Evolutionary conservation across 768 basidiomycete genomes (phyloP).

Genomic region (Auriscalpium microsporum): DNA sequence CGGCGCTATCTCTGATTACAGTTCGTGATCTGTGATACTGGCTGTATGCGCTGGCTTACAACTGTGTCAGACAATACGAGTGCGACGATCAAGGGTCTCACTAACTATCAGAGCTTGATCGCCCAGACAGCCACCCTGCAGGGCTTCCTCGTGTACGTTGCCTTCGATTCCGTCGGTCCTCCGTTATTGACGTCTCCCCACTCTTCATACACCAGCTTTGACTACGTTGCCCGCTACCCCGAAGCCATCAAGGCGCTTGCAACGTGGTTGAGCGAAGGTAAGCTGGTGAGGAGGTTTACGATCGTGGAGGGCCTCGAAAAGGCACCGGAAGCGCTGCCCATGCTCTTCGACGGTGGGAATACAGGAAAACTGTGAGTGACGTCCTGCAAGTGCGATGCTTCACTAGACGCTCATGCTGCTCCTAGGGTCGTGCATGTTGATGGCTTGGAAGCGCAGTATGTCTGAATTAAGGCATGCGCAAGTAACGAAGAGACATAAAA

Average conservation of each 20-base stretch:
- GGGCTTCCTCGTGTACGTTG: slow-evolving; percentile 75
- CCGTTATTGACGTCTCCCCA: background rate
- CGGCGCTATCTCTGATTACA: slow-evolving; percentile 84
- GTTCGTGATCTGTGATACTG: slow-evolving; percentile 25
- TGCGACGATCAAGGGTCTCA: slow-evolving; percentile 53
- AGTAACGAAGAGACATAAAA: too few relatives aligned
- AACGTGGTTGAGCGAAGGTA: slow-evolving; percentile 51
- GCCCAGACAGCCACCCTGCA: slow-evolving; percentile 68
- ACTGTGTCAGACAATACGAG: slow-evolving; percentile 34
- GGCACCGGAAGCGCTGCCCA: slow-evolving; percentile 57
- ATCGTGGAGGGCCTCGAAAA: slow-evolving; percentile 68
- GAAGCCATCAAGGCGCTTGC: slow-evolving; percentile 51
- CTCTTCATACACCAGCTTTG: slow-evolving; percentile 40
- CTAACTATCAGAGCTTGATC: slow-evolving; percentile 63
- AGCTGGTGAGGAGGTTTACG: slow-evolving; percentile 76
- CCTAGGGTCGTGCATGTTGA: too few relatives aligned
- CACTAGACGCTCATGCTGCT: too few relatives aligned
- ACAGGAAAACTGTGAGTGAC: slow-evolving; percentile 59
- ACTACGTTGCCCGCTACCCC: slow-evolving; percentile 57
- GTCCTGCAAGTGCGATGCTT: too few relatives aligned
- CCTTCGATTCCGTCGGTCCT: background rate
- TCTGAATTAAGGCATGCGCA: too few relatives aligned
- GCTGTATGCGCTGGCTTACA: background rate
- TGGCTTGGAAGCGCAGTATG: too few relatives aligned
- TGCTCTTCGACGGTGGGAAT: slow-evolving; percentile 72